Percentiles rank a stretch among this genome's conserved stretches.
Conservation (phyloP, 345 rosid species). For the Heritiera fomes region DNA sequence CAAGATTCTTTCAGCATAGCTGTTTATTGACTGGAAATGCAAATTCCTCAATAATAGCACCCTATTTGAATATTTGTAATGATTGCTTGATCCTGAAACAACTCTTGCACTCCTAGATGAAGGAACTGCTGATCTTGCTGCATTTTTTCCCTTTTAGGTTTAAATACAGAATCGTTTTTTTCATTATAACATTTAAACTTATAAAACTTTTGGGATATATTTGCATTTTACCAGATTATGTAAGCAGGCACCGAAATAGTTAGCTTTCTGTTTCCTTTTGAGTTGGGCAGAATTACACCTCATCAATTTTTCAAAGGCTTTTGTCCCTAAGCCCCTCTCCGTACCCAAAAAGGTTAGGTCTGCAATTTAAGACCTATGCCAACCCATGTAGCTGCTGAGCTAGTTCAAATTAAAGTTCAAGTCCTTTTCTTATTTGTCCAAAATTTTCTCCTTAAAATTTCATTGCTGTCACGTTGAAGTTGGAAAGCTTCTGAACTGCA, state of each 20-base stretch:
- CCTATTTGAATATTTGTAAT: neutral
- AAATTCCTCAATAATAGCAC: neutral
- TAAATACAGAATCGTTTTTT: neutral
- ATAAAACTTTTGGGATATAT: neutral
- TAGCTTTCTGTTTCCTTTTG: neutral
- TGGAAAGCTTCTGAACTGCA: constrained; percentile 96
- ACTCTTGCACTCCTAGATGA: neutral
- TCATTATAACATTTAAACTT: neutral
- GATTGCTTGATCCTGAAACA: neutral
- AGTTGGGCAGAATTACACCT: neutral
- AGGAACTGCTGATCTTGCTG: neutral
- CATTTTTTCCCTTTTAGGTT: neutral
- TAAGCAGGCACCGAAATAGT: neutral
- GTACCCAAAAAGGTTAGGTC: neutral
- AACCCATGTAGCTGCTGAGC: neutral
- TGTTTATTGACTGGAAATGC: neutral
- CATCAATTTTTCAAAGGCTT: neutral
- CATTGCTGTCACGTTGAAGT: constrained; percentile 64
- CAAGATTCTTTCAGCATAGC: neutral
- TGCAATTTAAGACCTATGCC: neutral
- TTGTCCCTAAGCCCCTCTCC: neutral
- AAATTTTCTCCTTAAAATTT: constrained; percentile 8
- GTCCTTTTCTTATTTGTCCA: neutral
- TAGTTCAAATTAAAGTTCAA: neutral
- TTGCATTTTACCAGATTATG: neutral